A percentile compares a stretch with the other conserved stretches of the same genome.
Evolutionary conservation across 2,329 filamentous ascomycete genomes (phyloP).

Genomic region (Colletotrichum lupini): DNA sequence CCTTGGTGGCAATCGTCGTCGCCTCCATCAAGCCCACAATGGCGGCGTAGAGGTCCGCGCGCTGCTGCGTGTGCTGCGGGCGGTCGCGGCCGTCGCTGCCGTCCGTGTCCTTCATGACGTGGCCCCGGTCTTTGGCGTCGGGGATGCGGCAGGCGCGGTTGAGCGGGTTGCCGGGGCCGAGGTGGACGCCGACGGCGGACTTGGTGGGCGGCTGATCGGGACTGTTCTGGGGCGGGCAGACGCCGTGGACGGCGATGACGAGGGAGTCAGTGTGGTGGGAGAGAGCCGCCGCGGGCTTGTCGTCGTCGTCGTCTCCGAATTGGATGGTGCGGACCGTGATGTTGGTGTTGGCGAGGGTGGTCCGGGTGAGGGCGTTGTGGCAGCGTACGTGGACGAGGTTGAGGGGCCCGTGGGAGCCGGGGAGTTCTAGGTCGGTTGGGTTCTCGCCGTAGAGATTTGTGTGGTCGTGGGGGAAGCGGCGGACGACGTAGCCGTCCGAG

Average conservation of each 20-base stretch:
- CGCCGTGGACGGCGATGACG: constrained; percentile 9
- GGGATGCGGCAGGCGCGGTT: constrained; percentile 10
- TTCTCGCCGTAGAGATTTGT: constrained; percentile 1
- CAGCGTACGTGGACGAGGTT: constrained; percentile 5
- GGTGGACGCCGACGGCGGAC: constrained; percentile 9
- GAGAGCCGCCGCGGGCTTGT: not conserved
- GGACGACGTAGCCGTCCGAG: constrained; percentile 6
- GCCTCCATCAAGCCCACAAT: constrained; percentile 5
- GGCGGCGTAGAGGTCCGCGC: constrained; percentile 1
- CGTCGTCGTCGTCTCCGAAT: too few relatives aligned
- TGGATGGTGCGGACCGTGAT: too few relatives aligned
- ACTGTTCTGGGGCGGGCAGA: constrained; percentile 3
- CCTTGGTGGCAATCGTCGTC: not conserved
- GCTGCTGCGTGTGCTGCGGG: constrained; percentile 14
- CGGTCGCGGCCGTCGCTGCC: constrained; percentile 7
- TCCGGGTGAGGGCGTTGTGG: not conserved
- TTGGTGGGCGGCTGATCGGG: constrained; percentile 1
- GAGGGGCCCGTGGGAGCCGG: not conserved
- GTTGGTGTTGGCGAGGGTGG: not conserved
- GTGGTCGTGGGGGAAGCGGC: constrained; percentile 8
- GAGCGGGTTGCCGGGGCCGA: not conserved
- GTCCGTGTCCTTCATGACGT: constrained; percentile 10
- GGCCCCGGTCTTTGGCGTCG: constrained; percentile 1
- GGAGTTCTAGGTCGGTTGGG: not conserved
- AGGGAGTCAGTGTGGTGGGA: constrained; percentile 10